Percentiles rank a stretch among this genome's conserved stretches.
These are phyloP conservation scores for Suillus hirtellus DNA, from an alignment of 768 basidiomycete genomes.

Conservation along the genomic window DNA sequence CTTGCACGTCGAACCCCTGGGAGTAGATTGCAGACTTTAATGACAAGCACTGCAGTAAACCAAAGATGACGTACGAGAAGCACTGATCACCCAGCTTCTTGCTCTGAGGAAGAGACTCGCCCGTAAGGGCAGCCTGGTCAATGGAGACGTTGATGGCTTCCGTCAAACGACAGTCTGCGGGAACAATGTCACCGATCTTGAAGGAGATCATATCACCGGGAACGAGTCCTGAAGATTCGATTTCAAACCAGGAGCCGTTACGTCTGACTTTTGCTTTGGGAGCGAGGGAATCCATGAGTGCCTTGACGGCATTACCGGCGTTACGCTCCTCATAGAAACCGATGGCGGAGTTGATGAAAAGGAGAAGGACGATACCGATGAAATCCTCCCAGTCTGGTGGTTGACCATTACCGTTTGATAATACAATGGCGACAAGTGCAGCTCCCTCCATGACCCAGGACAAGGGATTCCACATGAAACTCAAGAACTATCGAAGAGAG, in stretches of 20 bases:
- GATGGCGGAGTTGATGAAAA: conserved; percentile 93
- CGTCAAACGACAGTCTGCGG: conserved; percentile 95
- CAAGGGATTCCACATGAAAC: conserved; percentile 99
- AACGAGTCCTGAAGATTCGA: conserved; percentile 87
- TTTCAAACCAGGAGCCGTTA: conserved; percentile 80
- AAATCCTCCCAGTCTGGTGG: conserved; percentile 98
- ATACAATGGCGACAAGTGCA: conserved; percentile 89
- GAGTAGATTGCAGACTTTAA: conserved; percentile 5
- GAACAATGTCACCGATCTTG: conserved; percentile 99
- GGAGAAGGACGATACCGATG: conserved; percentile 88
- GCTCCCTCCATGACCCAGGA: conserved; percentile 99
- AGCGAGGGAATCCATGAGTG: conserved; percentile 98
- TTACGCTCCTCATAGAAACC: conserved; percentile 98
- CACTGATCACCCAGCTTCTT: conserved; percentile 97
- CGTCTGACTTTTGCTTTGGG: conserved; percentile 97
- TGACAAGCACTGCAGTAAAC: conserved; percentile 12
- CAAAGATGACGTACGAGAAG: conserved; percentile 78
- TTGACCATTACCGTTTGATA: conserved; percentile 86
- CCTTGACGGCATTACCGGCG: conserved; percentile 98
- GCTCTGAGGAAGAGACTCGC: conserved; percentile 90
- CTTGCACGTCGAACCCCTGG: conserved; percentile 94
- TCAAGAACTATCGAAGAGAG: conserved; percentile 59
- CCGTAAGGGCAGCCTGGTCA: conserved; percentile 97
- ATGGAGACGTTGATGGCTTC: conserved; percentile 98
- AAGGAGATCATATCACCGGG: conserved; percentile 96